A percentile compares a stretch with the other conserved stretches of the same genome.
phyloP scores from a whole-genome alignment of 2,329 filamentous ascomycete genomes.

The Aspergillus sp. region DNA sequence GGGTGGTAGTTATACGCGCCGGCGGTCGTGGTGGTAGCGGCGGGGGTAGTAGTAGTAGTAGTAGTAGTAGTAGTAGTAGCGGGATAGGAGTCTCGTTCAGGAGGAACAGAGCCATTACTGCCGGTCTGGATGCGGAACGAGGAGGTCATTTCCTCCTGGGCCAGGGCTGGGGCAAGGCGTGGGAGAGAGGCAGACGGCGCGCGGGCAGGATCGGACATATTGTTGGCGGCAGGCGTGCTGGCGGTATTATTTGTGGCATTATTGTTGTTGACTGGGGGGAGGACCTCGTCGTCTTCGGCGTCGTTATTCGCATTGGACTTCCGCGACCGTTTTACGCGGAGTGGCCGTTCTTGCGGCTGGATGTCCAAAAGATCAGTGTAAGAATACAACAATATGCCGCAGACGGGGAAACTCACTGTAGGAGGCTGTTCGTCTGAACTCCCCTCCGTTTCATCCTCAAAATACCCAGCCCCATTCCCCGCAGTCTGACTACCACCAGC shows the following conservation, averaged over 20 bases:
- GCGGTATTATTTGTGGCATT: conserved; percentile 12
- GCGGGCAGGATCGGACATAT: conserved; percentile 10
- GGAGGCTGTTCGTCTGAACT: conserved; percentile 37
- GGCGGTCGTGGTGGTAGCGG: too few species aligned
- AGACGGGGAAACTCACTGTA: conserved; percentile 23
- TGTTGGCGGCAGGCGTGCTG: conserved; percentile 10
- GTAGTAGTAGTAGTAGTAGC: too few species aligned
- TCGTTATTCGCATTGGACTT: conserved; percentile 25
- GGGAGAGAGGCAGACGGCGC: conserved; percentile 19
- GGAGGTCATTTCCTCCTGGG: conserved; percentile 29
- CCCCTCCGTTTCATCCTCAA: conserved; percentile 36
- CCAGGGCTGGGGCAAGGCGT: conserved; percentile 24
- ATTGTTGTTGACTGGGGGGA: too few species aligned
- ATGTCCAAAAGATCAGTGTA: conserved; percentile 1
- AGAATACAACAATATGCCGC: conserved; percentile 2
- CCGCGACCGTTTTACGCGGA: conserved; percentile 35
- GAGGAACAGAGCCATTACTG: conserved; percentile 15
- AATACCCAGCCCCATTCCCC: conserved; percentile 16
- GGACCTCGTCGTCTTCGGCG: conserved; percentile 11
- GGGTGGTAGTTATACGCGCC: not conserved
- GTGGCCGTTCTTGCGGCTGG: conserved; percentile 39
- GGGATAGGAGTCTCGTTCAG: not conserved
- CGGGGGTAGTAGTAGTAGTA: too few species aligned
- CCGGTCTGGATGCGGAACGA: conserved; percentile 27
- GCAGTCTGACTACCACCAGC: conserved; percentile 7